Evolutionary conservation across 495 filamentous ascomycete genomes (phyloP).

Genomic region (Sporormia fimetaria): DNA sequence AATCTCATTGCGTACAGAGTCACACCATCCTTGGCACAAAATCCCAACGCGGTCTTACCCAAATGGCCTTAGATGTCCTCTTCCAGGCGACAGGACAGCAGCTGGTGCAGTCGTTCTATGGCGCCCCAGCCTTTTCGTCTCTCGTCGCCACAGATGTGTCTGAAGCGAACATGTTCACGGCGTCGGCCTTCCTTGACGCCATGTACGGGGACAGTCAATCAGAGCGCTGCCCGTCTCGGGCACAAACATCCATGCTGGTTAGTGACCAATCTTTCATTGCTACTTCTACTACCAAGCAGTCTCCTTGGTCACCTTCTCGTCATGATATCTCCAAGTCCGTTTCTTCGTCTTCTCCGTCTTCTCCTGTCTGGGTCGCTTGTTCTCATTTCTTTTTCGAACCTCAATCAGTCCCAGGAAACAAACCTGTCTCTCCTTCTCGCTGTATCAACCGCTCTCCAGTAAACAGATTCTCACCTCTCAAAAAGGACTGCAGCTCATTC

Average conservation of each 20-base stretch:
- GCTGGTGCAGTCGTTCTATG: slow-evolving; percentile 47
- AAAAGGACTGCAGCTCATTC: slow-evolving; percentile 41
- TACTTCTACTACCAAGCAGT: not conserved
- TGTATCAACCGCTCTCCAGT: slow-evolving; percentile 29
- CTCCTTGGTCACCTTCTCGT: not conserved
- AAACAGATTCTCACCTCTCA: slow-evolving; percentile 28
- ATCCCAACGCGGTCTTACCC: slow-evolving; percentile 75
- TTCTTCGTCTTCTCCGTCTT: slow-evolving; percentile 6
- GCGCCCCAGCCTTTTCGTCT: slow-evolving; percentile 53
- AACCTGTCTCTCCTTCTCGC: too few relatives aligned
- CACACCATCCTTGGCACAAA: slow-evolving; percentile 93
- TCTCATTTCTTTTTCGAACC: too few relatives aligned
- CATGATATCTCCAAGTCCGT: not conserved
- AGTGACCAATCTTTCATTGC: slow-evolving; percentile 27
- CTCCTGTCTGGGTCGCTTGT: slow-evolving; percentile 20
- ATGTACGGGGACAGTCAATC: slow-evolving; percentile 57
- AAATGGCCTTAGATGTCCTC: slow-evolving; percentile 80
- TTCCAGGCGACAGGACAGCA: slow-evolving; percentile 64
- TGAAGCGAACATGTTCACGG: slow-evolving; percentile 71
- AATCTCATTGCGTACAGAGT: slow-evolving; percentile 46
- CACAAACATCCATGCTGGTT: slow-evolving; percentile 73
- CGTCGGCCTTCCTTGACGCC: slow-evolving; percentile 65
- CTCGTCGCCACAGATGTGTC: slow-evolving; percentile 66
- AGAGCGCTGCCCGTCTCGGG: slow-evolving; percentile 54
- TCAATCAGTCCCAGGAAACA: too few relatives aligned